Evolutionary conservation across 371 early-diverging fungal species (phyloP), one percentile per base, ranked within the genome.

Genomic region (Rhizopus sp.): DNA sequence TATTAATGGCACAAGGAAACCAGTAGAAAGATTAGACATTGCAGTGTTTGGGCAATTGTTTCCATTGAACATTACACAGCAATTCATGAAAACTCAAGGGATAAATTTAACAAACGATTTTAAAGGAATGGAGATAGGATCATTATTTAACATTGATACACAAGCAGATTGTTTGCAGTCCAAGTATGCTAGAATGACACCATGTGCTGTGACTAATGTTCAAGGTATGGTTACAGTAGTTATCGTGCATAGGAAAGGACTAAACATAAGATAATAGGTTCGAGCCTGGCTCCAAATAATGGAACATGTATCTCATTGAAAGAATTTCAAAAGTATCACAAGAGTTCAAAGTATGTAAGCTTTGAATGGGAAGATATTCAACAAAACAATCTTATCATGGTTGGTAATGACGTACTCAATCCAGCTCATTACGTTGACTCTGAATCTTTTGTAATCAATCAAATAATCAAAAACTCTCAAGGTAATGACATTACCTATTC

Each of bases 21-120:
- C 70, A 16, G 41, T 76, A 32, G 35, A 50, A 30, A 30, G 59
- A 45, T 38, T 33, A 15, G 59, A 64, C 9, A 81, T 80, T 12
- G 66, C 73, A 23, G 77, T 84, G 8, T 77, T 73, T 52, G 85
- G 85, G 10, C 62, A 64, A 15, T 42, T 80, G 9, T 82, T 76
- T 29, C 39, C 64, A 0, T 73, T 80, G 45, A 58, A 59, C 3
- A 61, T 44, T 0, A 64, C 76, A 56, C 71, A 76, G 30, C 5
- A 12, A 4, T 80, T 66, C 53, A 64, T 84, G 39, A 6, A 45
- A 2, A 42, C 61, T 10, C 69, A 73, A 60, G 66, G 59, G 6
- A 31, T 81, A 30, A 64, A 67, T 41, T 53, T 84, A 38, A 68
- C 76, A 10, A 53, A 50, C 2, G 82, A 78, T 38, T 84, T 73